Percentiles rank a stretch among this genome's conserved stretches.
These are phyloP conservation scores for Fusarium kyushuense DNA, from an alignment of 2,329 filamentous ascomycete species.

Conservation along the genomic window DNA sequence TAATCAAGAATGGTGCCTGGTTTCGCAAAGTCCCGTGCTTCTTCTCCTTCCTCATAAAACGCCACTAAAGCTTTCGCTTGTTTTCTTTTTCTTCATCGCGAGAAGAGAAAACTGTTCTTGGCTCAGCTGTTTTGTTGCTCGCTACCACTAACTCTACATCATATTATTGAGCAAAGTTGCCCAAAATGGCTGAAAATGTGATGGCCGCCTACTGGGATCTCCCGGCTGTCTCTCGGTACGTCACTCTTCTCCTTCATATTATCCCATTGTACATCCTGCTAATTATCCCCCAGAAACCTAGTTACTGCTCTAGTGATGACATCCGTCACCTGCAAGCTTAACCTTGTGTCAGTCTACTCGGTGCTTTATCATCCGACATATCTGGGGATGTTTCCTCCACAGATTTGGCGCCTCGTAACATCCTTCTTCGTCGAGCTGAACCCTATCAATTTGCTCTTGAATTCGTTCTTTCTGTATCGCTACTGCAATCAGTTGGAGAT, in stretches of 20 bases:
- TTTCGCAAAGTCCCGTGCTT: constrained; percentile 40
- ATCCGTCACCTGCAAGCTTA: constrained; percentile 69
- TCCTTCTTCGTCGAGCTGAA: constrained; percentile 58
- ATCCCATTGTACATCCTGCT: constrained; percentile 17
- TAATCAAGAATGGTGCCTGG: constrained; percentile 50
- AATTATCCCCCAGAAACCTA: constrained; percentile 68
- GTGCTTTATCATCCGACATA: constrained; percentile 64
- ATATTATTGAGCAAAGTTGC: constrained; percentile 50
- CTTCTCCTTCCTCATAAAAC: constrained; percentile 38
- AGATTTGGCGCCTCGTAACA: constrained; percentile 59
- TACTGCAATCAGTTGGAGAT: constrained; percentile 82
- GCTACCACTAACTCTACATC: constrained; percentile 10
- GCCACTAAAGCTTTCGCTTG: constrained; percentile 9
- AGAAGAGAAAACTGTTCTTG: constrained; percentile 16
- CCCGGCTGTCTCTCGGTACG: constrained; percentile 59
- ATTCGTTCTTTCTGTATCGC: constrained; percentile 81
- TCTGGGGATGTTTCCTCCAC: constrained; percentile 64
- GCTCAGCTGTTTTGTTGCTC: constrained; percentile 35
- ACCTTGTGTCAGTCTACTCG: constrained; percentile 61
- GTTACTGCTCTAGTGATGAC: constrained; percentile 71
- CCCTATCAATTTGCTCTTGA: constrained; percentile 69
- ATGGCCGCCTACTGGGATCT: constrained; percentile 55
- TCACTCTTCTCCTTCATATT: neutral
- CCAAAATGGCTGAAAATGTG: constrained; percentile 50
- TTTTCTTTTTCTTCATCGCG: constrained; percentile 12